These are phyloP conservation scores for Macrolepiota dolichaula DNA, from an alignment of 768 basidiomycete species.

Conservation along the genomic window DNA sequence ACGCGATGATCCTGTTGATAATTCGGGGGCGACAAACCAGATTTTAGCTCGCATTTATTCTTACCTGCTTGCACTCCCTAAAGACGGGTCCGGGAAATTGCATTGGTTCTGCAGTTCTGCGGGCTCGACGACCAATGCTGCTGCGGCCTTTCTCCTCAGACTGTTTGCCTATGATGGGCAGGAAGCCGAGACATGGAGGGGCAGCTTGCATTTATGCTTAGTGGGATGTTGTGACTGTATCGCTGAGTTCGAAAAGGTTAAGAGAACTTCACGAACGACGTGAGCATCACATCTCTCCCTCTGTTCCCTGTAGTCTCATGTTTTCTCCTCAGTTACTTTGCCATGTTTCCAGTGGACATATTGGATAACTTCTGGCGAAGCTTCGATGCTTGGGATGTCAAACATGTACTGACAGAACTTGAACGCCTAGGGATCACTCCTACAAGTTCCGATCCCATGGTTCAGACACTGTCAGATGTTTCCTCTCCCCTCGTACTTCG, in stretches of 20 bases:
- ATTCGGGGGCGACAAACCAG: slow-evolving; percentile 41
- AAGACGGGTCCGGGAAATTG: slow-evolving; percentile 33
- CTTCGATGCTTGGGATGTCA: slow-evolving; percentile 67
- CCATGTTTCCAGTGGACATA: slow-evolving; percentile 51
- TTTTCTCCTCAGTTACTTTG: slow-evolving; percentile 59
- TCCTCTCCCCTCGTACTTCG: slow-evolving; percentile 58
- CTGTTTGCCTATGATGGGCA: slow-evolving; percentile 73
- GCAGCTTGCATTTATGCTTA: slow-evolving; percentile 51
- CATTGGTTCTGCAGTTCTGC: slow-evolving; percentile 86
- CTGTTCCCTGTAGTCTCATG: slow-evolving; percentile 5
- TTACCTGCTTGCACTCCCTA: slow-evolving; percentile 48
- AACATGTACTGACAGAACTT: slow-evolving; percentile 47
- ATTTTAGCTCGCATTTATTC: slow-evolving; percentile 48
- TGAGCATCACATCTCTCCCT: slow-evolving; percentile 38
- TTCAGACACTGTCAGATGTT: slow-evolving; percentile 33
- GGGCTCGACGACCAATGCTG: slow-evolving; percentile 49
- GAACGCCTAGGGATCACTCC: slow-evolving; percentile 24
- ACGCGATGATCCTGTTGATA: slow-evolving; percentile 56
- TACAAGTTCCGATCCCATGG: slow-evolving; percentile 13
- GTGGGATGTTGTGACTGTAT: slow-evolving; percentile 69
- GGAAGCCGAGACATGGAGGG: slow-evolving; percentile 62
- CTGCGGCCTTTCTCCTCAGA: slow-evolving; percentile 79
- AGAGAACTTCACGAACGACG: slow-evolving; percentile 65
- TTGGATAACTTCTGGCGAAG: slow-evolving; percentile 55
- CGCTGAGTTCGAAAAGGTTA: slow-evolving; percentile 58